Evolutionary conservation across 129 eudicot species (phyloP).

Genomic region (Silybum marianum): DNA sequence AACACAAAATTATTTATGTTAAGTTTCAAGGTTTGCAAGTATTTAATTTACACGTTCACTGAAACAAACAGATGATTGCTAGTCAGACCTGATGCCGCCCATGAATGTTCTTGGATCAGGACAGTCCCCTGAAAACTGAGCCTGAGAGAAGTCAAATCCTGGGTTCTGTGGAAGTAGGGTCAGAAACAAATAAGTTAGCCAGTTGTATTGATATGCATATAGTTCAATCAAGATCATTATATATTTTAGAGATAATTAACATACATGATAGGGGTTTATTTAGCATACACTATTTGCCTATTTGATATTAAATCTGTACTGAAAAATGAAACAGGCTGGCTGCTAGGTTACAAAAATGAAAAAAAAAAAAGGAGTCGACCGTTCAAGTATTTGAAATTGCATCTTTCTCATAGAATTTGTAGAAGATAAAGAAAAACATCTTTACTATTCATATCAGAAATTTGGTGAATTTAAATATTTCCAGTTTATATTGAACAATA

Average conservation of each 20-base stretch:
- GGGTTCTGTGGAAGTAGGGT: slow-evolving; percentile 72
- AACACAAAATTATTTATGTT: slow-evolving; percentile 26
- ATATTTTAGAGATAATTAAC: background rate
- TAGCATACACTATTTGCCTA: background rate
- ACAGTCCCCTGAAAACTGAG: slow-evolving; percentile 84
- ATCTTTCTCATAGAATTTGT: background rate
- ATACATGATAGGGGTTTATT: background rate
- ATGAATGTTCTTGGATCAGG: slow-evolving; percentile 97
- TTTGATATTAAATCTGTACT: background rate
- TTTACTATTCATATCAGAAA: background rate
- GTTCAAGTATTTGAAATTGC: no score
- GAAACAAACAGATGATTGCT: slow-evolving; percentile 19
- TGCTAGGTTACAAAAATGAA: background rate
- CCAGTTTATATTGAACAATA: background rate
- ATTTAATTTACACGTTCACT: slow-evolving; percentile 30
- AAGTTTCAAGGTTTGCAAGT: slow-evolving; percentile 6
- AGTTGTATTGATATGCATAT: background rate
- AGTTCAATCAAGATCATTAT: background rate
- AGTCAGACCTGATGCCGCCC: slow-evolving; percentile 82
- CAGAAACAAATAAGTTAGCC: background rate
- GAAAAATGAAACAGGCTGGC: background rate
- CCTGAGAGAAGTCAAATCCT: slow-evolving; percentile 93
- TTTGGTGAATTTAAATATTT: background rate
- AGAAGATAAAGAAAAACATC: background rate
- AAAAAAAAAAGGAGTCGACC: no score